A percentile compares a stretch with the other conserved stretches of the same genome.
Evolutionary conservation across 2,329 filamentous ascomycete species (phyloP).

Genomic region (Bertia moriformis): DNA sequence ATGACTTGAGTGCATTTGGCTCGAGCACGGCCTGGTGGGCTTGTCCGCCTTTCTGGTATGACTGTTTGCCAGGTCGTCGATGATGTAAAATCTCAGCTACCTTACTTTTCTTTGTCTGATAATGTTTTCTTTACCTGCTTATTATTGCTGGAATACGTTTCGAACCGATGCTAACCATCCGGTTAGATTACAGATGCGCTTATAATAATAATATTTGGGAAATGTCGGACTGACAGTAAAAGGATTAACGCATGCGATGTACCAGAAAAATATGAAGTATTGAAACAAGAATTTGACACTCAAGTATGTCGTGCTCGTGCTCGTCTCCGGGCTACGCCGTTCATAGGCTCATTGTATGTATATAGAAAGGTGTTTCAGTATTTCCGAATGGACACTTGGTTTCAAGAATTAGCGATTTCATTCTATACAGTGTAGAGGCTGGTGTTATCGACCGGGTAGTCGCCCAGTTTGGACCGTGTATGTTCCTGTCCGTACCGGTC

Average conservation of each 20-base stretch:
- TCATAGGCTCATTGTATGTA: constrained; percentile 5
- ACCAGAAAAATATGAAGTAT: constrained; percentile 25
- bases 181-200: too few species aligned
- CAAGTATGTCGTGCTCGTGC: constrained; percentile 4
- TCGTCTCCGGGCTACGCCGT: constrained; percentile 30
- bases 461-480: constrained; percentile 83
- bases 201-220: too few species aligned
- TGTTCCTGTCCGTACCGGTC: constrained; percentile 17
- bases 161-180: too few species aligned
- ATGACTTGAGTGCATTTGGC: constrained; percentile 99
- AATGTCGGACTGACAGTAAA: too few species aligned
- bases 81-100: constrained; percentile 99
- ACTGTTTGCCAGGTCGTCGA: constrained; percentile 53
- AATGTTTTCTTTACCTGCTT: too few species aligned
- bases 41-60: constrained; percentile 64
- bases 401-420: constrained; percentile 91
- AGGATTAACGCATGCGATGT: constrained; percentile 47
- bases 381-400: constrained; percentile 89
- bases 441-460: constrained; percentile 80
- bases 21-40: constrained; percentile 73
- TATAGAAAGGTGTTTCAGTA: constrained; percentile 74
- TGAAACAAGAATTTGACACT: constrained; percentile 14
- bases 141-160: too few species aligned
- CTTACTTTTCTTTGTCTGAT: constrained; percentile 54
- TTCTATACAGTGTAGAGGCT: constrained; percentile 96